Base-by-base conservation (phyloP, 2,329 filamentous ascomycete species). In the Albifimbria verrucaria region DNA sequence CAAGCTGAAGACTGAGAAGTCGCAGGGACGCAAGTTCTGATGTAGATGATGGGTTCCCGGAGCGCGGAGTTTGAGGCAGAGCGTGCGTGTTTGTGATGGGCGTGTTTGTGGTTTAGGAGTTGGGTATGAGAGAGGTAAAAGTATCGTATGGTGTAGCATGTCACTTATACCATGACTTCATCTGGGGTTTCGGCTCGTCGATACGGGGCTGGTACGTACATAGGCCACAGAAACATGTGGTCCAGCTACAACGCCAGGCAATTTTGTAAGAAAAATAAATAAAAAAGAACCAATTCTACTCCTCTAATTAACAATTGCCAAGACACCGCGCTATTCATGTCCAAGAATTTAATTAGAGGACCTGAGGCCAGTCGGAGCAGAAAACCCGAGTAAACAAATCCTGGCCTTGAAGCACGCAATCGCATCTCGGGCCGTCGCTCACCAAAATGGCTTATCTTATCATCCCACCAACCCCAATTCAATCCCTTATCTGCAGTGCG, bases 1-100 rank as follows among this genome's bases (percentile, higher is more conserved):
- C 1, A 50, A 43, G 28, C 18, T 57, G 2, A 50, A 55, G 32
- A 42, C 73, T 20, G 55, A 50, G 17, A 56, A 55, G 36, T 22
- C 74, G 47, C 48, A 39, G n/a, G 47, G 42, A 11, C 22, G 48
- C 15, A 39, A 39, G 4, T 39, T 39, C 32, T 39, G 32, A 39
- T 6, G 32, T 12, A n/a, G 11, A 12, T n/a, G 12, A n/a, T n/a
- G n/a, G n/a, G n/a, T n/a, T n/a, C n/a, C n/a, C n/a, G n/a, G n/a
- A n/a, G n/a, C n/a, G n/a, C n/a, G n/a, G n/a, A n/a, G n/a, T n/a
- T n/a, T n/a, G n/a, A n/a, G n/a, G n/a, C n/a, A n/a, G n/a, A n/a
- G n/a, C n/a, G n/a, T n/a, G n/a, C n/a, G n/a, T n/a, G n/a, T n/a
- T n/a, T n/a, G 18, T 39, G 26, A 32, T 32, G 26, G 15, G 26